Conservation (phyloP, 2,329 filamentous ascomycete genomes). For the Seiridium cupressi region DNA sequence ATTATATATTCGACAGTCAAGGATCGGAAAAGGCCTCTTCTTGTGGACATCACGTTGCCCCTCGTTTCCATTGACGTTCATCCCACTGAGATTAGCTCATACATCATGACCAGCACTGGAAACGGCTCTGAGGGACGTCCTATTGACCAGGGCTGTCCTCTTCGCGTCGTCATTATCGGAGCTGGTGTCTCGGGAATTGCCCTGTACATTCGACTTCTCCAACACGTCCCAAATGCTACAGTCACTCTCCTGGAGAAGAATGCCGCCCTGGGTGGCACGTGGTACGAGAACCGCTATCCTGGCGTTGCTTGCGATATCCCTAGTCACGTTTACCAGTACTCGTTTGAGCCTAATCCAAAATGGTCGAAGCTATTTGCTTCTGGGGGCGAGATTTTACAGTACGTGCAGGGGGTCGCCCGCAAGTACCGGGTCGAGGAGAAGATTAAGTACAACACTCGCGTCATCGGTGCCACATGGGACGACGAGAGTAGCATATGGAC, state of each 20-base stretch:
- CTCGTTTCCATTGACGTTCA: too few relatives aligned
- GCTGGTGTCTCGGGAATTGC: background rate
- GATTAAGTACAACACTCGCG: constrained; percentile 40
- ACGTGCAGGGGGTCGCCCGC: constrained; percentile 29
- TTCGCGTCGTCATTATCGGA: background rate
- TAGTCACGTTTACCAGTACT: constrained; percentile 16
- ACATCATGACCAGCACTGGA: too few relatives aligned
- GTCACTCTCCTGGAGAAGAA: constrained; percentile 32
- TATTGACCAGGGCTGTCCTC: background rate
- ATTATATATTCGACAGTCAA: too few relatives aligned
- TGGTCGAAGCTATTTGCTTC: constrained; percentile 28
- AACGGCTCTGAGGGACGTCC: background rate
- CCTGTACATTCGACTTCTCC: background rate
- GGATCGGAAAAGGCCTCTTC: too few relatives aligned
- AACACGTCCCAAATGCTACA: background rate
- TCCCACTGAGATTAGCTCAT: too few relatives aligned
- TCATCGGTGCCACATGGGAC: constrained; percentile 41
- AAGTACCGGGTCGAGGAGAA: constrained; percentile 35
- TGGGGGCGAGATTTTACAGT: constrained; percentile 24
- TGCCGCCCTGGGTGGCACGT: constrained; percentile 23
- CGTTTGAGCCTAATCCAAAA: constrained; percentile 23
- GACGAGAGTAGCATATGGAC: constrained; percentile 37
- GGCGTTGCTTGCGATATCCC: constrained; percentile 17
- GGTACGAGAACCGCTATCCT: constrained; percentile 24
- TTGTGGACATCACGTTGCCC: too few relatives aligned